A percentile compares a stretch with the other conserved stretches of the same genome.
Conservation (phyloP, 306 rosid genomes). For the Rubus idaeus region DNA sequence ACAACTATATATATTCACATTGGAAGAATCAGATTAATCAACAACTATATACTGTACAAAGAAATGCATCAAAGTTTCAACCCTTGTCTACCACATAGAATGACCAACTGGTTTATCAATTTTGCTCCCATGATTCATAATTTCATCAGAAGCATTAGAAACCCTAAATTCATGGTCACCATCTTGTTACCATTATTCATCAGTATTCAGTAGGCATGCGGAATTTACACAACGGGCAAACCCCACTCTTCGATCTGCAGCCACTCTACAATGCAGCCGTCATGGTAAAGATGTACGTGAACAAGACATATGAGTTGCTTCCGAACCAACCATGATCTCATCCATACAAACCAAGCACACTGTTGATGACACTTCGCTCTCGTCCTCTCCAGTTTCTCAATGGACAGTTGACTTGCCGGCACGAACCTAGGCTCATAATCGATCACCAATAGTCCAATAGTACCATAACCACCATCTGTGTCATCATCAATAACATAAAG, state of each 20-base stretch:
- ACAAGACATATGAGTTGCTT: background rate
- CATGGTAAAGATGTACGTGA: constrained; percentile 8
- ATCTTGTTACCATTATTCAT: no score
- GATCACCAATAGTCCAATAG: no score
- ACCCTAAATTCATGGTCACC: background rate
- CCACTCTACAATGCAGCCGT: background rate
- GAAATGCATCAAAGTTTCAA: background rate
- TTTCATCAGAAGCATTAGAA: background rate
- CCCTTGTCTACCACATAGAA: background rate
- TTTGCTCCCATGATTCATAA: no score
- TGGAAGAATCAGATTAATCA: background rate
- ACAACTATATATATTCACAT: background rate
- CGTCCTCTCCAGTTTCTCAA: no score
- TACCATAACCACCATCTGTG: no score
- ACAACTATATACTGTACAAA: no score
- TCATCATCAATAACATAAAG: background rate
- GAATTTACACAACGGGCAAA: constrained; percentile 15
- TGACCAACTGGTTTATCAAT: no score
- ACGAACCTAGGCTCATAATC: background rate
- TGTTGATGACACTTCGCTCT: no score
- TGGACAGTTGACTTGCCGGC: background rate
- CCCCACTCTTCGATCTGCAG: background rate
- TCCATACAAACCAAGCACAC: background rate
- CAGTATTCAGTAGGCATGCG: background rate
- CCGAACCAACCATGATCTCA: background rate